Base-by-base conservation (phyloP, 73 alveolate genomes). In the Symbiodinium pilosum region DNA sequence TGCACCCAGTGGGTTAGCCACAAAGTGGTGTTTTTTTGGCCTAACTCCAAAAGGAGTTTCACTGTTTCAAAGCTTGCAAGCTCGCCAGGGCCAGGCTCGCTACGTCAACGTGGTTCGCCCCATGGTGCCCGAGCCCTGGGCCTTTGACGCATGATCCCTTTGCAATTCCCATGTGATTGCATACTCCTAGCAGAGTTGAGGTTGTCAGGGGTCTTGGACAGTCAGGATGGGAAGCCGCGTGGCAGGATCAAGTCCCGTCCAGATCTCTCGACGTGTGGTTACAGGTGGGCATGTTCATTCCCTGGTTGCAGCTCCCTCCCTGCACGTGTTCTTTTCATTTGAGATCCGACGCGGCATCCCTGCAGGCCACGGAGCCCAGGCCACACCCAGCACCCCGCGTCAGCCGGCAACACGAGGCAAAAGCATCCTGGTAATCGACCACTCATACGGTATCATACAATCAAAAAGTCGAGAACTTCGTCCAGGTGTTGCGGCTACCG, bases 41-140 rank as follows among this genome's bases (percentile, higher is more conserved):
- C 20, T 16, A n/a, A 54, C 26, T 26, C 26, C 73, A 54, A 54
- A n/a, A 54, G 2, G 34, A 14, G 73, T 54, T 30, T 26, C 20
- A n/a, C n/a, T n/a, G n/a, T n/a, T n/a, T n/a, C n/a, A n/a, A n/a
- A n/a, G n/a, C n/a, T n/a, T n/a, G n/a, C n/a, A n/a, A n/a, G n/a
- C n/a, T n/a, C n/a, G n/a, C n/a, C n/a, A n/a, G n/a, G n/a, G 81
- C 81, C 81, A 64, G 41, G 81, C 81, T 34, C 81, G 81, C 81
- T 64, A 64, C 39, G n/a, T n/a, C n/a, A n/a, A n/a, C n/a, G 81
- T 64, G 38, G 81, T 64, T 28, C 81, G 81, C 81, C 81, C 81
- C 9, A 4, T 64, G 81, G 38, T 64, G 81, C 34, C 73, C 73
- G 73, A n/a, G 2, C 73, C 73, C 26, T 54, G 73, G 73, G n/a